Percentiles rank a stretch among this genome's conserved stretches.
Conservation (phyloP, 306 rosid species). For the Morella rubra region DNA sequence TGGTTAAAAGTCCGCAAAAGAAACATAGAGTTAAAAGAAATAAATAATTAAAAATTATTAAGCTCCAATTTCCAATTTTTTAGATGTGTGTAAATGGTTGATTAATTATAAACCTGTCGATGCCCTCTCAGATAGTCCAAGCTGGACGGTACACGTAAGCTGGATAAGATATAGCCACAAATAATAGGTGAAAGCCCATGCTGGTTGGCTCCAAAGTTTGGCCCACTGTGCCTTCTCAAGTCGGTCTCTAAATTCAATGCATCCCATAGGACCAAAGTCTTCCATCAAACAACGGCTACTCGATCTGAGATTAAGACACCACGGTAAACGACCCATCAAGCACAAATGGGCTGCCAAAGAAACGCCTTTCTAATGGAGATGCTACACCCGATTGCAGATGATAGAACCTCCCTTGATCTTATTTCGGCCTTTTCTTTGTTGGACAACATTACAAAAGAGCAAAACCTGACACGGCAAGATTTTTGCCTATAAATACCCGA, state of each 20-base stretch:
- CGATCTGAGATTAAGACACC: not conserved
- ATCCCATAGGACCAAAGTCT: not conserved
- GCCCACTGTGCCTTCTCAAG: not conserved
- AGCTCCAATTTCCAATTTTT: too few species aligned
- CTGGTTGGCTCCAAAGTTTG: not conserved
- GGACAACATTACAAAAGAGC: not conserved
- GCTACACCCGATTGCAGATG: slow-evolving; percentile 6
- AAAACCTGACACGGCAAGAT: too few species aligned
- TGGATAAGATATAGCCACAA: not conserved
- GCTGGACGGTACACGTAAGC: not conserved
- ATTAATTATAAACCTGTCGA: too few species aligned
- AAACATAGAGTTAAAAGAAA: too few species aligned
- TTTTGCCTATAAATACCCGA: not conserved
- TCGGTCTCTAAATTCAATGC: not conserved
- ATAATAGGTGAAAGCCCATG: not conserved
- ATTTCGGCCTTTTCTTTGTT: not conserved
- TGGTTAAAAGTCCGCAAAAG: too few species aligned
- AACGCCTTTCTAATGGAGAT: not conserved
- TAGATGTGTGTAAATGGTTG: too few species aligned
- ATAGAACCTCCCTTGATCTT: not conserved
- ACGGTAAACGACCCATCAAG: not conserved
- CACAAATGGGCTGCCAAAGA: not conserved
- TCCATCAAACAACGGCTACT: not conserved
- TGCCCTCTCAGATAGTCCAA: not conserved
- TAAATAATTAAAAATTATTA: too few species aligned